Conservation (phyloP, 108 stramenopile genomes). For the Fragilariopsis cylindrus region DNA sequence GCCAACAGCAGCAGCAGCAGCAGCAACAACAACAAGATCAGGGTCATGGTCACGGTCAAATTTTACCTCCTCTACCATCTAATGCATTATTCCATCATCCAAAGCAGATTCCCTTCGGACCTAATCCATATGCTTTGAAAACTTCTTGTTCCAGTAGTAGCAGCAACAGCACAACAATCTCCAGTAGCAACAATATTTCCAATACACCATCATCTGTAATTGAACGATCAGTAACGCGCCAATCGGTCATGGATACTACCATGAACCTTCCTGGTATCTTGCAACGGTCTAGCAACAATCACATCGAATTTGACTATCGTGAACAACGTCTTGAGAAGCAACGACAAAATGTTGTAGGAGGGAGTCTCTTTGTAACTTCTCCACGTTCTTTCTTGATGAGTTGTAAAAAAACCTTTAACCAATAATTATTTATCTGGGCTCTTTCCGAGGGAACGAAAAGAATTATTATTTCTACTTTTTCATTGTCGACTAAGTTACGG, state of each 20-base stretch:
- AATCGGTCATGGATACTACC: no score
- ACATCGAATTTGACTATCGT: slow-evolving; percentile 22
- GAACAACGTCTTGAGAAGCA: slow-evolving; percentile 30
- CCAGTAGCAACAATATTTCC: not conserved
- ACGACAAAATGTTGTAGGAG: slow-evolving; percentile 40
- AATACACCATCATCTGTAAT: not conserved
- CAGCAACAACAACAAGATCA: not conserved
- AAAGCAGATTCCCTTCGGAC: slow-evolving; percentile 21
- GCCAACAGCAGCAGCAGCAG: not conserved
- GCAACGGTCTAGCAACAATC: not conserved
- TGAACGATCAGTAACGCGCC: slow-evolving; percentile 15
- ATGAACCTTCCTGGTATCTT: not conserved
- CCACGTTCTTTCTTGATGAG: slow-evolving; percentile 49
- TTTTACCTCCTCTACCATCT: slow-evolving; percentile 36
- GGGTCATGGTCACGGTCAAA: not conserved
- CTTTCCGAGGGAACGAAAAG: not conserved
- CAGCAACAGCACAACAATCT: not conserved
- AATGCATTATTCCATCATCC: slow-evolving; percentile 2
- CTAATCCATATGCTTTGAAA: slow-evolving; percentile 39
- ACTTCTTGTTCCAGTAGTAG: not conserved
- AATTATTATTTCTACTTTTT: no score
- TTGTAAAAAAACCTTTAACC: slow-evolving; percentile 22
- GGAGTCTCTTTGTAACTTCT: slow-evolving; percentile 46
- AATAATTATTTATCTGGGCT: not conserved
- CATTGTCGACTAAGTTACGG: no score